phyloP scores from a whole-genome alignment of 768 basidiomycete genomes.

The Kwoniella dendrophila region DNA sequence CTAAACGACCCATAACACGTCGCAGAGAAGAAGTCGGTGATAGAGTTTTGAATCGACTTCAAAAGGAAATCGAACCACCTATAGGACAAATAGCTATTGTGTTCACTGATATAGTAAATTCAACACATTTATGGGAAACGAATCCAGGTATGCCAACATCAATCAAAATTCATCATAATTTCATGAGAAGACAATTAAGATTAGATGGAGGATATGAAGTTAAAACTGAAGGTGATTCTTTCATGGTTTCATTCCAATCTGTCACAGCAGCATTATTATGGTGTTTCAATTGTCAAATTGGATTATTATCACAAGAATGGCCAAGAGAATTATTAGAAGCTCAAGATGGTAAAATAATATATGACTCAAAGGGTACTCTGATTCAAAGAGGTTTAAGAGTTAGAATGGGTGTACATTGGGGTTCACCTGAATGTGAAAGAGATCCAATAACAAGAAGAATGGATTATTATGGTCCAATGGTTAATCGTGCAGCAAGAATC shows the following conservation, averaged over 20 bases:
- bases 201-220: slow-evolving; percentile 96
- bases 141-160: slow-evolving; percentile 94
- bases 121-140: slow-evolving; percentile 93
- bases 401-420: slow-evolving; percentile 97
- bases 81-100: slow-evolving; percentile 85
- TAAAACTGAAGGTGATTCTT: slow-evolving; percentile 98
- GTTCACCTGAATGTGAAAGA: slow-evolving; percentile 80
- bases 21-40: slow-evolving; percentile 55
- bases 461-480: slow-evolving; percentile 98
- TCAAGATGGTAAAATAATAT: slow-evolving; percentile 81
- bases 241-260: slow-evolving; percentile 96
- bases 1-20: slow-evolving; percentile 40
- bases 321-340: slow-evolving; percentile 90
- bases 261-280: slow-evolving; percentile 84
- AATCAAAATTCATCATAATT: slow-evolving; percentile 82
- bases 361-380: slow-evolving; percentile 67
- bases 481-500: slow-evolving; percentile 88
- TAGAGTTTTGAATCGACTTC: slow-evolving; percentile 60
- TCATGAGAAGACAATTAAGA: slow-evolving; percentile 81
- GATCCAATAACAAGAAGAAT: slow-evolving; percentile 91
- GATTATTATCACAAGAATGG: slow-evolving; percentile 81
- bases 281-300: slow-evolving; percentile 81
- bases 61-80: slow-evolving; percentile 79
- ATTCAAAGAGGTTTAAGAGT: slow-evolving; percentile 88
- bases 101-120: slow-evolving; percentile 97